These are phyloP conservation scores for Tetrapisispora phaffii DNA, from an alignment of 805 yeast species.

Conservation along the genomic window DNA sequence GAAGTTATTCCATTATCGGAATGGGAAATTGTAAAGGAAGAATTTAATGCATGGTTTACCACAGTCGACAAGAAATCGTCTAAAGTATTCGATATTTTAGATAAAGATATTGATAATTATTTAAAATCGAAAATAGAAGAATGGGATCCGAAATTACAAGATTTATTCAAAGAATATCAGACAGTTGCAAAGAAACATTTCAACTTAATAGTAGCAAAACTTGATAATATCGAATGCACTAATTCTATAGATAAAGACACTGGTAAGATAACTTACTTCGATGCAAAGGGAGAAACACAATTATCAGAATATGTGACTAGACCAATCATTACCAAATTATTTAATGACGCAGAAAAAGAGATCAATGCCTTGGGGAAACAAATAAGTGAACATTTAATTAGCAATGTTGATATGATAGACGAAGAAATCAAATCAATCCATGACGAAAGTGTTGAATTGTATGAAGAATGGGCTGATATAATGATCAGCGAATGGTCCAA, in stretches of 20 bases:
- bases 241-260: conserved; percentile 23
- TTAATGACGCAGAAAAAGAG: conserved; percentile 10
- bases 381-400: conserved; percentile 27
- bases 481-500: conserved; percentile 56
- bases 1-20: not conserved
- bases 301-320: conserved; percentile 35
- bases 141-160: conserved; percentile 27
- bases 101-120: conserved; percentile 28
- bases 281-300: conserved; percentile 28
- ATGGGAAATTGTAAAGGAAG: conserved; percentile 20
- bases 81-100: conserved; percentile 33
- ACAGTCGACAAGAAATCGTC: conserved; percentile 32
- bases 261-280: conserved; percentile 29
- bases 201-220: conserved; percentile 24
- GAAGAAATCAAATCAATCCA: conserved; percentile 32
- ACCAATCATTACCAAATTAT: conserved; percentile 33
- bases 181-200: conserved; percentile 20
- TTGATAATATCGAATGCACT: conserved; percentile 33
- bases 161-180: conserved; percentile 29
- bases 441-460: conserved; percentile 46
- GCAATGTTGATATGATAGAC: conserved; percentile 28
- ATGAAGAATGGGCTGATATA: conserved; percentile 66
- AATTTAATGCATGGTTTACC: conserved; percentile 30
- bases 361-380: conserved; percentile 19
- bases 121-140: conserved; percentile 21